Percentiles rank a stretch among this genome's conserved stretches.
phyloP scores from a whole-genome alignment of 441 rosid genomes.

The Populus trichocarpa region DNA sequence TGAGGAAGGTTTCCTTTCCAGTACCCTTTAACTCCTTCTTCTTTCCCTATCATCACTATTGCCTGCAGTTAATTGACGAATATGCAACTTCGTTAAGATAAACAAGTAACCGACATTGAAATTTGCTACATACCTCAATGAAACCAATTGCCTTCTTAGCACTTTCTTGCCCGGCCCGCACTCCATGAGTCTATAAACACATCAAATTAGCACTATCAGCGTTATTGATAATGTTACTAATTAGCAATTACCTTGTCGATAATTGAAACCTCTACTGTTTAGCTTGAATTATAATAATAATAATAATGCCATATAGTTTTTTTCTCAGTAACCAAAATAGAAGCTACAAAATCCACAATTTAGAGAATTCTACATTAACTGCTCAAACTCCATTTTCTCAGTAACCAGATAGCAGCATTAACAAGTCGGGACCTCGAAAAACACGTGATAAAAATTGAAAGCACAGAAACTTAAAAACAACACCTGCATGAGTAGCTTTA shows the following conservation, averaged over 20 bases:
- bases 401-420: not conserved
- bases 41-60: slow-evolving; percentile 62
- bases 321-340: no score
- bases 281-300: no score
- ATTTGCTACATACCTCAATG: slow-evolving; percentile 52
- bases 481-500: slow-evolving; percentile 97
- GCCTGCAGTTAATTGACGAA: slow-evolving; percentile 54
- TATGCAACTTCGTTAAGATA: not conserved
- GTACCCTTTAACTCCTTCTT: slow-evolving; percentile 90
- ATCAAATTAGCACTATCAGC: not conserved
- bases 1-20: slow-evolving; percentile 99
- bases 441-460: not conserved
- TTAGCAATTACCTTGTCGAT: not conserved
- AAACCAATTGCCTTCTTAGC: slow-evolving; percentile 89
- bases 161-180: slow-evolving; percentile 74
- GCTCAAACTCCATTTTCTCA: not conserved
- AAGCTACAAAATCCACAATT: not conserved
- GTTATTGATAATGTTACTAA: not conserved
- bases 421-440: not conserved
- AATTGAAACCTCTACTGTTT: not conserved
- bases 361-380: not conserved
- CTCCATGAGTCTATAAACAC: slow-evolving; percentile 69
- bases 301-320: no score
- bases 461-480: not conserved
- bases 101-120: not conserved